Evolutionary conservation across 108 stramenopile genomes (phyloP).

Genomic region (Schizochytrium sp.): DNA sequence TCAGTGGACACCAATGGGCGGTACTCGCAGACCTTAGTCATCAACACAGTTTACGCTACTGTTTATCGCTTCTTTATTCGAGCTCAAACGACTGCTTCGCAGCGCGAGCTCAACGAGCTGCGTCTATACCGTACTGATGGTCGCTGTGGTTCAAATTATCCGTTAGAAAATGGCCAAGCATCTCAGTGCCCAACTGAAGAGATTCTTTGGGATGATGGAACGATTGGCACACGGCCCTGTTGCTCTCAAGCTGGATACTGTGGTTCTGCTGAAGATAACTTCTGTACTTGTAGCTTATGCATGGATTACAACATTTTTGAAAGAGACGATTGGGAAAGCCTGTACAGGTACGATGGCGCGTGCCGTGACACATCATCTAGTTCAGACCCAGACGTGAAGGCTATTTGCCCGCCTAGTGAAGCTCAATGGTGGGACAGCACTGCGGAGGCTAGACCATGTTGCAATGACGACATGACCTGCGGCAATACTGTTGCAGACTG

Average conservation of each 20-base stretch:
- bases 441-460: constrained; percentile 38
- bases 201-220: constrained; percentile 60
- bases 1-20: background rate
- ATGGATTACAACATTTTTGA: constrained; percentile 12
- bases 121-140: constrained; percentile 41
- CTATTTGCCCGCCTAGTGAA: background rate
- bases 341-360: constrained; percentile 1
- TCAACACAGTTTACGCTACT: background rate
- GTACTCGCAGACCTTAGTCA: background rate
- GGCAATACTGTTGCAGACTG: constrained; percentile 11
- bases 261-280: constrained; percentile 13
- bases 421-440: constrained; percentile 31
- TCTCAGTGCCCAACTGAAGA: constrained; percentile 41
- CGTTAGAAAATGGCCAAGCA: constrained; percentile 5
- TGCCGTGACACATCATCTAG: background rate
- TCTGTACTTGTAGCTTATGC: constrained; percentile 4
- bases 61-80: constrained; percentile 7
- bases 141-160: constrained; percentile 6
- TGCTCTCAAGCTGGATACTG: constrained; percentile 41
- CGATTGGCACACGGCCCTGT: constrained; percentile 42
- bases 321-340: background rate
- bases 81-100: background rate
- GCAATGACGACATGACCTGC: constrained; percentile 38
- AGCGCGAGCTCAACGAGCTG: background rate
- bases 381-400: constrained; percentile 2